phyloP scores from a whole-genome alignment of 805 yeast species.

The Wickerhamomyces tratensis region DNA sequence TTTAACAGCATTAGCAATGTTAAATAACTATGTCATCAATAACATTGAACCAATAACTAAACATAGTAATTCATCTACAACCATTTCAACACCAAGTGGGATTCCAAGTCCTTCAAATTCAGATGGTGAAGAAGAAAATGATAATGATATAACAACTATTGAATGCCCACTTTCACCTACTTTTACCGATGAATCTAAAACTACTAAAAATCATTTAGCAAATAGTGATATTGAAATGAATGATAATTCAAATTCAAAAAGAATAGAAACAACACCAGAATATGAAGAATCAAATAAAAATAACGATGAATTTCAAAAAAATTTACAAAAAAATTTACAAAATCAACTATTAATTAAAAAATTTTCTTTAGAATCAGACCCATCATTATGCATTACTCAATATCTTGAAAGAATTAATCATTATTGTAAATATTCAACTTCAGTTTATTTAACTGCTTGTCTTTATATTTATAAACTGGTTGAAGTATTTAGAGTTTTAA shows the following conservation, averaged over 20 bases:
- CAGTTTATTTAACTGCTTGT: conserved; percentile 18
- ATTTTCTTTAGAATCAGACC: conserved; percentile 14
- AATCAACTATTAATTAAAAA: conserved; percentile 11
- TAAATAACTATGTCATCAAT: neutral
- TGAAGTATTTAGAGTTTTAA: conserved; percentile 6
- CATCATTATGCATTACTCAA: conserved; percentile 14
- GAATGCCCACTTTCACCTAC: neutral
- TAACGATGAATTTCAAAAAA: conserved; percentile 3
- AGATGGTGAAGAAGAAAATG: neutral
- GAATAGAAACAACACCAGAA: neutral
- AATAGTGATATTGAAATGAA: too few relatives aligned
- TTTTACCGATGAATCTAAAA: too few relatives aligned
- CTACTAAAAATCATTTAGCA: too few relatives aligned
- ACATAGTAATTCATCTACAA: too few relatives aligned
- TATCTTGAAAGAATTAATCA: conserved; percentile 20
- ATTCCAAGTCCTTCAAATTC: neutral
- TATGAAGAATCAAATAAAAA: neutral
- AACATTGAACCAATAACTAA: too few relatives aligned
- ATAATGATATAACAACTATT: neutral
- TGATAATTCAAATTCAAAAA: neutral
- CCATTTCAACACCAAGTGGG: neutral
- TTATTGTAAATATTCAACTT: conserved; percentile 18
- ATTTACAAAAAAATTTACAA: conserved; percentile 7
- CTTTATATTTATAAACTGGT: conserved; percentile 17
- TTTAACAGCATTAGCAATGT: neutral